Base-by-base conservation (phyloP, 2,329 filamentous ascomycete genomes). In the Neurospora crassa region DNA sequence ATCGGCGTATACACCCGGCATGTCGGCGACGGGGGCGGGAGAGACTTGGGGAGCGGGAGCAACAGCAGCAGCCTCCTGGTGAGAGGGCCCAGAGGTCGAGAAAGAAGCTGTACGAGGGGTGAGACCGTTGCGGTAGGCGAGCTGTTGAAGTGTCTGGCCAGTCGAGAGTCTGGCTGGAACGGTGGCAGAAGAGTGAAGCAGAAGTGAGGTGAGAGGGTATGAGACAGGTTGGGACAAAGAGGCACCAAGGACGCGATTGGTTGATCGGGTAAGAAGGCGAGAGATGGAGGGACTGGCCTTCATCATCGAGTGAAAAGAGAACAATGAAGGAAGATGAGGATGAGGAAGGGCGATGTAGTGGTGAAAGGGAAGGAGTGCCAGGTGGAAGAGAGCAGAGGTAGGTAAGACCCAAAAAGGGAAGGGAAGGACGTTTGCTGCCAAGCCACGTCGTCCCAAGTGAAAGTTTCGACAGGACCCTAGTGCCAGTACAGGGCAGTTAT, bases 1-100 rank as follows among this genome's bases (percentile, higher is more conserved):
- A 24, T 72, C 37, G n/a, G 74, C 68, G 29, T 72, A 76, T 16
- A 59, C 16, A 72, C 67, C 40, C 72, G 67, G 53, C 68, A 43
- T 43, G 43, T 45, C 53, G 42, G 68, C 71, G 69, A 37, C 53
- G 16, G 53, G 53, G 24, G 29, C 53, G 53, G 53, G 53, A 63
- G 53, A 63, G 53, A 34, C 53, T 63, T 34, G 53, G 53, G 53
- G 16, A 63, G 53, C 16, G 29, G 47, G 47, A 53, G 53, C 29
- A 37, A 18, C 24, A 63, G 53, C 53, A 63, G 29, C 53, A 63
- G 53, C 53, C 53, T 59, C 24, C 53, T 63, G 53, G 24, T 37
- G 24, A 34, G 29, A 63, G 29, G 24, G 53, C 29, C 53, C 34
- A 18, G 53, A 63, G 53, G 53, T 63, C 53, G 53, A 63, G 24